Percentiles rank a stretch among this genome's conserved stretches.
Evolutionary conservation across 2,329 filamentous ascomycete genomes (phyloP).

Genomic region (Colletotrichum sp.): DNA sequence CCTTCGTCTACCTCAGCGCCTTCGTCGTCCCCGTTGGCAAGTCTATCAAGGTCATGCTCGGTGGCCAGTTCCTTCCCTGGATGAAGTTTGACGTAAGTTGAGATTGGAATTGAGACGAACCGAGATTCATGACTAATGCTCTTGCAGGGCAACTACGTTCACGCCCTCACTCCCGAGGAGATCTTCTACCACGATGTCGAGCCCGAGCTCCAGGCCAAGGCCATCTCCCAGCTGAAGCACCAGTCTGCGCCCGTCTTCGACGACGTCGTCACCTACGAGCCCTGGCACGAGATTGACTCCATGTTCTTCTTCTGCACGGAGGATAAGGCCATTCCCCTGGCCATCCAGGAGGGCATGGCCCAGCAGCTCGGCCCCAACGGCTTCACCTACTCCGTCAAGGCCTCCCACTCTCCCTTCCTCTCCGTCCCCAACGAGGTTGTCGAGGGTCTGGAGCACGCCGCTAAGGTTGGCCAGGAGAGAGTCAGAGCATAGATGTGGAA

Average conservation of each 20-base stretch:
- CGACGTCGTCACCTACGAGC: constrained; percentile 26
- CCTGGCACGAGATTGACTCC: constrained; percentile 29
- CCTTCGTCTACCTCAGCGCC: constrained; percentile 38
- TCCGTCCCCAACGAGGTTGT: background rate
- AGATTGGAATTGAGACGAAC: background rate
- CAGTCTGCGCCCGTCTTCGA: constrained; percentile 20
- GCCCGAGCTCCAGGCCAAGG: constrained; percentile 1
- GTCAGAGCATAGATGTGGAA: background rate
- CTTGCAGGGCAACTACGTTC: constrained; percentile 1
- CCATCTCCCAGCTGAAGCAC: constrained; percentile 15
- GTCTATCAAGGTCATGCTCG: constrained; percentile 27
- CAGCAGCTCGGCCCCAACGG: constrained; percentile 5
- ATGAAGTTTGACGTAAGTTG: constrained; percentile 27
- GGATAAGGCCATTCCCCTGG: constrained; percentile 25
- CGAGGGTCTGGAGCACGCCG: background rate
- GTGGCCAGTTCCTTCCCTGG: constrained; percentile 28
- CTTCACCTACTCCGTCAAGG: background rate
- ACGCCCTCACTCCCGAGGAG: background rate
- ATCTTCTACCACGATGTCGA: constrained; percentile 31
- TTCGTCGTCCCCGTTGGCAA: constrained; percentile 33
- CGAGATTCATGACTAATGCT: background rate
- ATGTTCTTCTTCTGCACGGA: constrained; percentile 29
- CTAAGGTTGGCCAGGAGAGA: constrained; percentile 1
- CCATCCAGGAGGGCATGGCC: constrained; percentile 26
- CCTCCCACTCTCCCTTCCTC: constrained; percentile 11